Percentiles rank a stretch among this genome's conserved stretches.
Conservation (phyloP, 2,329 filamentous ascomycete species). For the Botrytis aclada region DNA sequence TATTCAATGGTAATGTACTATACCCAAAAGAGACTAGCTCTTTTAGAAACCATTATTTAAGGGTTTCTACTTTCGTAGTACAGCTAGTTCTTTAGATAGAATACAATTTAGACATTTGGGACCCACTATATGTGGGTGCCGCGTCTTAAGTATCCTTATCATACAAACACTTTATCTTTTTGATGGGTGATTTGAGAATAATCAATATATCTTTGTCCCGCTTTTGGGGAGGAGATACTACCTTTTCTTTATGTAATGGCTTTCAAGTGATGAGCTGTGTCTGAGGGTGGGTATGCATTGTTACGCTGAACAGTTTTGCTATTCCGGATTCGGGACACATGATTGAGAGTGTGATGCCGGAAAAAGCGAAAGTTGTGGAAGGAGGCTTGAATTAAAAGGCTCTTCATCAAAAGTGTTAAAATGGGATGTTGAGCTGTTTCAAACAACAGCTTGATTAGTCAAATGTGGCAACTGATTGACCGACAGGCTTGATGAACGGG, state of each 20-base stretch:
- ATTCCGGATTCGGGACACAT: constrained; percentile 46
- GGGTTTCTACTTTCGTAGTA: no score
- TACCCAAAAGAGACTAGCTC: no score
- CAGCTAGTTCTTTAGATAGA: no score
- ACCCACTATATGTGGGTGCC: no score
- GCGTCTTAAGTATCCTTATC: no score
- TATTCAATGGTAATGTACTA: no score
- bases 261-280: constrained; percentile 51
- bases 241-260: constrained; percentile 56
- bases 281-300: constrained; percentile 42
- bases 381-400: constrained; percentile 47
- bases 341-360: constrained; percentile 45
- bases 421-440: constrained; percentile 46
- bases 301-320: constrained; percentile 45
- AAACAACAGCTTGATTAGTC: constrained; percentile 49
- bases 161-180: no score
- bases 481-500: constrained; percentile 35
- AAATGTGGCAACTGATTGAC: constrained; percentile 45
- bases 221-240: constrained; percentile 54
- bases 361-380: constrained; percentile 46
- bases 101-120: no score
- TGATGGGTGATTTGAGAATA: no score
- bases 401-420: constrained; percentile 53
- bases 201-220: no score
- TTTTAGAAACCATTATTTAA: no score